Base-by-base conservation (phyloP, 2,329 filamentous ascomycete species). In the Epichloe aotearoae region DNA sequence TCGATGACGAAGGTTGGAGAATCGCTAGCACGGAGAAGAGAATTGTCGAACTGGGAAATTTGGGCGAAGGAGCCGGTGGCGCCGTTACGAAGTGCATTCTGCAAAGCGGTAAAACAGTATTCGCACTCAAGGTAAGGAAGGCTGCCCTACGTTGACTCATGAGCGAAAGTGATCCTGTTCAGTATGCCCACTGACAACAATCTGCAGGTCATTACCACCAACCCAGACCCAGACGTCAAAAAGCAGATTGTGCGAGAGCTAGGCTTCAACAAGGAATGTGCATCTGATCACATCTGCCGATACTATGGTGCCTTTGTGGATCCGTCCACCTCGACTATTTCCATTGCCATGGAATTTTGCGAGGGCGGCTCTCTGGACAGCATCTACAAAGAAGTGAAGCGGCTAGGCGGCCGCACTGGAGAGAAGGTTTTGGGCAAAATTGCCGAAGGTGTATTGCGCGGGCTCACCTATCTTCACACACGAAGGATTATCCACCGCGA, bases 271-370 rank as follows among this genome's bases (percentile, higher is more conserved):
- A 96, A 96, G 69, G 88, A 90, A 58, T 97, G 93, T 65, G 89
- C 88, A 5, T 96, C 89, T 4, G 85, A 93, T 53, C 89, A 97
- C 66, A 98, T 98, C 61, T 98, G 93, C 70, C 83, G 86, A 56
- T 98, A 98, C 70, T 98, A 96, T 62, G 93, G 93, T 56, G 91
- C 91, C 40, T 98, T 97, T 65, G 88, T 94, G 65, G 91, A 98
- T 64, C 86, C 93, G 52, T 85, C 88, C n/a, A 94, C 88, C 10
- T 88, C 90, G 47, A 97, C 91, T 46, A 97, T 98, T 58, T 95
- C 88, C 46, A 98, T 98, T 63, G 90, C 89, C 52, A 98, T 98
- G 93, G 93, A 98, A 66, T 97, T 95, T 62, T 98, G 93, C 65
- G 93, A 97, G 69, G 93, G 93, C 52, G 93, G 93, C 49, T 95